Percentiles rank a stretch among this genome's conserved stretches.
phyloP scores from a whole-genome alignment of 202 grass and related monocot genomes.

The Dendrocalamus latiflorus region DNA sequence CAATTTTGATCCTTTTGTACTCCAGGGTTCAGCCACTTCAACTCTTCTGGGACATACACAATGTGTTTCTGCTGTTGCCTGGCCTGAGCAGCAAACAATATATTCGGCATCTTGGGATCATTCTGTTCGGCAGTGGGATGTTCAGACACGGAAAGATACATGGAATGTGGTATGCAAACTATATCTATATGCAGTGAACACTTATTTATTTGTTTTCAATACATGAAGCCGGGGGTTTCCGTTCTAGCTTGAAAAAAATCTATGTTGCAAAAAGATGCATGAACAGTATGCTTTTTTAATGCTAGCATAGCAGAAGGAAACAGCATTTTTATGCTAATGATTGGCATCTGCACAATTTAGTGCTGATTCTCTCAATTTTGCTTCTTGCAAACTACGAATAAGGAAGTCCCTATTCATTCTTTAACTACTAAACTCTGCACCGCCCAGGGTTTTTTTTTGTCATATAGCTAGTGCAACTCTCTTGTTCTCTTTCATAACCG shows the following conservation, averaged over 20 bases:
- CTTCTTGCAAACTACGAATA: neutral
- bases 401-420: neutral
- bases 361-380: neutral
- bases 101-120: conserved; percentile 98
- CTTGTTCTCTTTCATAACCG: conserved; percentile 3
- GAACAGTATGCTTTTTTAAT: neutral
- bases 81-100: conserved; percentile 62
- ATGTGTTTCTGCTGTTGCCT: conserved; percentile 73
- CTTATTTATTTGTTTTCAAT: neutral
- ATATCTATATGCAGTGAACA: conserved; percentile 1
- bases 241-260: neutral
- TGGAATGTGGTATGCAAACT: conserved; percentile 64
- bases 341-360: neutral
- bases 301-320: neutral
- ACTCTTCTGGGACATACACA: conserved; percentile 84
- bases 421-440: neutral
- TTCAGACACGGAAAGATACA: conserved; percentile 60
- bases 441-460: too few species aligned
- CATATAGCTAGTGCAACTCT: neutral
- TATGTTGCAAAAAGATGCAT: neutral
- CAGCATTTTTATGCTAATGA: neutral
- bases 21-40: conserved; percentile 63
- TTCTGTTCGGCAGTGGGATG: conserved; percentile 92
- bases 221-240: neutral
- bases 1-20: conserved; percentile 1